Conservation (phyloP, 495 filamentous ascomycete genomes). For the Neurospora sp. region DNA sequence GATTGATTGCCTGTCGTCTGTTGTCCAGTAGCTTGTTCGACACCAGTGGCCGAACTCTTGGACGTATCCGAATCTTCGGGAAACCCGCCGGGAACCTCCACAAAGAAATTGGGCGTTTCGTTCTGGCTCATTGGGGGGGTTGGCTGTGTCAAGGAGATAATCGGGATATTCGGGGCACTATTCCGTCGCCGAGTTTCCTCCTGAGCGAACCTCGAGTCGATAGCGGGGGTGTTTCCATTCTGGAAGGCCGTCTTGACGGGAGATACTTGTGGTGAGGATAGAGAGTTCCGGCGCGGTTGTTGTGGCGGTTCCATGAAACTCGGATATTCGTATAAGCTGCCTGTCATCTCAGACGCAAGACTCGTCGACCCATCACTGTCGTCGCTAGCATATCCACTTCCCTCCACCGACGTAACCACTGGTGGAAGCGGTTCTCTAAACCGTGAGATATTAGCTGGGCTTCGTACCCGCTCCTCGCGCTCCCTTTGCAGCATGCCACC, state of each 20-base stretch:
- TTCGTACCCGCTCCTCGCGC: conserved; percentile 37
- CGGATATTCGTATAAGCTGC: not conserved
- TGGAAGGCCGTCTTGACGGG: not conserved
- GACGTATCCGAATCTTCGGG: conserved; percentile 27
- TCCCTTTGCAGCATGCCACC: conserved; percentile 42
- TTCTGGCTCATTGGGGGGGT: conserved; percentile 17
- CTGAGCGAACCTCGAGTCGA: conserved; percentile 10
- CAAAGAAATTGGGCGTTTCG: conserved; percentile 13
- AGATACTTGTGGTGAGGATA: not conserved
- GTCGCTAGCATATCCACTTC: conserved; percentile 46
- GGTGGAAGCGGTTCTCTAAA: conserved; percentile 53
- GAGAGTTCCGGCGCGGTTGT: not conserved
- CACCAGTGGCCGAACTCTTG: not conserved
- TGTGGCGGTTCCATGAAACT: not conserved
- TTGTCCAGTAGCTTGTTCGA: not conserved
- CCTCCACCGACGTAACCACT: conserved; percentile 56
- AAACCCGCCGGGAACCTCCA: conserved; percentile 35
- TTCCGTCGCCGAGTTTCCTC: conserved; percentile 15
- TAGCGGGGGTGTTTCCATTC: not conserved
- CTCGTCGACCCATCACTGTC: conserved; percentile 10
- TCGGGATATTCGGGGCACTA: conserved; percentile 13
- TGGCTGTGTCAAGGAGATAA: conserved; percentile 29
- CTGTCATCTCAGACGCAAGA: not conserved
- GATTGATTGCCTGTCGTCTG: not conserved
- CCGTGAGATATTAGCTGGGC: conserved; percentile 35